Percentiles rank a stretch among this genome's conserved stretches.
phyloP scores from a whole-genome alignment of 1,284 basidiomycete species.

The Porodaedalea pini region DNA sequence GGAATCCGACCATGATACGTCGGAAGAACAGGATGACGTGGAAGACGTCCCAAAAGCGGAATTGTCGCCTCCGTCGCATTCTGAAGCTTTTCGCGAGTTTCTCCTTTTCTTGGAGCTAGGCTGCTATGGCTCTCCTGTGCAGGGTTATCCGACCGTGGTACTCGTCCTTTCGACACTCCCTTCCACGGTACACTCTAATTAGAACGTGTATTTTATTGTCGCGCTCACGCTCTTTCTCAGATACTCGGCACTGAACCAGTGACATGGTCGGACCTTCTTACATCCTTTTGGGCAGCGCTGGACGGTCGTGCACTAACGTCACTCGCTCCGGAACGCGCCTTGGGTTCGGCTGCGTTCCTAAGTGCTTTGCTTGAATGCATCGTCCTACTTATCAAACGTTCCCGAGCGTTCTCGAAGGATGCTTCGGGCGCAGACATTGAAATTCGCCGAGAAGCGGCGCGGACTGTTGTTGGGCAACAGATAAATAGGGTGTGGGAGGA shows the following conservation, averaged over 20 bases:
- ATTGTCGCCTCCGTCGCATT: conserved; percentile 26
- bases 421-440: conserved; percentile 16
- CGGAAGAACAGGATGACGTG: conserved; percentile 28
- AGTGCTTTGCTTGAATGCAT: conserved; percentile 68
- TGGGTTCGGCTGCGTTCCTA: conserved; percentile 59
- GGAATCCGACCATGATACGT: conserved; percentile 8
- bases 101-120: conserved; percentile 69
- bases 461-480: conserved; percentile 43
- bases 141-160: conserved; percentile 76
- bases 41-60: conserved; percentile 24
- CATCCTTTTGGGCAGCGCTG: conserved; percentile 74
- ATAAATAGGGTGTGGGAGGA: conserved; percentile 49
- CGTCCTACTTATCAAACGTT: conserved; percentile 50
- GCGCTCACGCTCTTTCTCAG: conserved; percentile 8
- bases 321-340: conserved; percentile 40
- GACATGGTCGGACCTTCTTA: conserved; percentile 51
- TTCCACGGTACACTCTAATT: conserved; percentile 37
- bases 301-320: conserved; percentile 60
- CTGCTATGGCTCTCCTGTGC: conserved; percentile 69
- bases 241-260: conserved; percentile 21
- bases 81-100: conserved; percentile 66
- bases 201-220: background rate
- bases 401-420: conserved; percentile 27
- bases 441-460: conserved; percentile 14
- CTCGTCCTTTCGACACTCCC: conserved; percentile 80